Evolutionary conservation across 2,329 filamentous ascomycete genomes (phyloP), one percentile per base, ranked within the genome.

Genomic region (Mycosphaerelloides madeirae): DNA sequence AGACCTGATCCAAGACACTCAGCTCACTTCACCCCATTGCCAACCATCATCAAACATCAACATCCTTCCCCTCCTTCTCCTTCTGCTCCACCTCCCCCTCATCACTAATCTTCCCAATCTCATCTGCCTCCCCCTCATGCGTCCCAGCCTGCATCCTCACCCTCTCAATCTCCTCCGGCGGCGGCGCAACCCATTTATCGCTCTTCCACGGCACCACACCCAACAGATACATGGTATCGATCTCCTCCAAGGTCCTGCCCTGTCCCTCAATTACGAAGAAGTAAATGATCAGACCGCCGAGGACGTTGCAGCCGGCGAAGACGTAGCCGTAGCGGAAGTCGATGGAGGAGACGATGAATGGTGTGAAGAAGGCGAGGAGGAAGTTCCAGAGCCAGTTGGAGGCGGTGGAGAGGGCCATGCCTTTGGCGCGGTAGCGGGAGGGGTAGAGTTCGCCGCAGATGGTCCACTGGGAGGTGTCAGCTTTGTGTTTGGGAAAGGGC

Each of bases 211-310:
- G 63, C 43, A 55, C 20, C 8, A 52, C 49, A 32, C 49, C 45
- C 11, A 39, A 70, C 25, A 86, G 70, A 53, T 88, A 88, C 82
- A 85, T 85, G 39, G 80, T 83, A 57, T 90, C 85, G 43, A 90
- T 83, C 63, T 89, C 84, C 67, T 90, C 86, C 1, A 90, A 73
- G 0, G 34, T 32, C 18, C 33, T 2, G 40, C 44, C 84, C 59
- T 85, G 81, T 32, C 78, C 81, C 63, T 90, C 85, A 41, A 84
- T 80, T 40, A 89, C 77, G 63, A 88, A 88, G 67, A 90, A 85
- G 69, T 84, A 90, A 25, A 89, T 81, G 6, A 88, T 64, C 0
- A 80, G 49, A 0, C 79, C 77, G 0, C 77, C 84, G 0, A 78
- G 70, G n/a, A 86, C 67, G 56, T 85, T 84, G 58, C 83, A 87